phyloP scores from a whole-genome alignment of 805 yeast genomes.

The Cyberlindnera sargentensis region DNA sequence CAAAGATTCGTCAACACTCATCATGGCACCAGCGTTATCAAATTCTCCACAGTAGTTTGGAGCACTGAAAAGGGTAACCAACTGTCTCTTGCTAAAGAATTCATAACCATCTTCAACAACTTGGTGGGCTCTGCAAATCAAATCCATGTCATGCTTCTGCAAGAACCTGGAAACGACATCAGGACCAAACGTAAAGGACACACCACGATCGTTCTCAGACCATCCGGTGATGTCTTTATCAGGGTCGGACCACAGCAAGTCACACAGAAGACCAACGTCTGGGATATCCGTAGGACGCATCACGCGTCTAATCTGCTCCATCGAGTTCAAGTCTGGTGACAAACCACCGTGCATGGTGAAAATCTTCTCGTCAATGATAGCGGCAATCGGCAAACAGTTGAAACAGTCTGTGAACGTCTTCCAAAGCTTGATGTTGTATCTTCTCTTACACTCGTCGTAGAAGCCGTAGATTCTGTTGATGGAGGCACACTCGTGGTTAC shows the following conservation, averaged over 20 bases:
- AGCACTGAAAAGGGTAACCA: slow-evolving; percentile 76
- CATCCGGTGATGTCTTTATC: slow-evolving; percentile 52
- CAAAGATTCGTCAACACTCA: slow-evolving; percentile 90
- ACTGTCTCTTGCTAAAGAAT: slow-evolving; percentile 63
- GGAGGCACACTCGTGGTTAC: slow-evolving; percentile 96
- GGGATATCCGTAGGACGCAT: slow-evolving; percentile 82
- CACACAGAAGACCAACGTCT: slow-evolving; percentile 70
- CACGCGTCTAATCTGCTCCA: slow-evolving; percentile 64
- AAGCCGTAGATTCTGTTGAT: slow-evolving; percentile 96
- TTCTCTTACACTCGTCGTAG: slow-evolving; percentile 94
- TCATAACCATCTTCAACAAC: slow-evolving; percentile 88
- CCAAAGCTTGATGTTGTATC: slow-evolving; percentile 92
- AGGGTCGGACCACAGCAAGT: slow-evolving; percentile 80
- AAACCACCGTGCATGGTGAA: slow-evolving; percentile 86
- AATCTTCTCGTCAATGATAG: slow-evolving; percentile 90
- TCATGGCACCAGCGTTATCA: slow-evolving; percentile 95
- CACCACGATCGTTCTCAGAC: slow-evolving; percentile 82
- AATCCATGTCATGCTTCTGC: slow-evolving; percentile 59
- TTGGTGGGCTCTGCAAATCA: slow-evolving; percentile 81
- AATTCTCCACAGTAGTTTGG: slow-evolving; percentile 62
- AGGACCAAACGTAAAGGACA: slow-evolving; percentile 68
- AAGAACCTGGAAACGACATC: slow-evolving; percentile 68
- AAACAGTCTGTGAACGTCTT: slow-evolving; percentile 89
- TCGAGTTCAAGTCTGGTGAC: slow-evolving; percentile 59
- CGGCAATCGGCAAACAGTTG: slow-evolving; percentile 92